Base-by-base conservation (phyloP, 2,329 filamentous ascomycete species). In the Monilinia vaccinii-corymbosi region DNA sequence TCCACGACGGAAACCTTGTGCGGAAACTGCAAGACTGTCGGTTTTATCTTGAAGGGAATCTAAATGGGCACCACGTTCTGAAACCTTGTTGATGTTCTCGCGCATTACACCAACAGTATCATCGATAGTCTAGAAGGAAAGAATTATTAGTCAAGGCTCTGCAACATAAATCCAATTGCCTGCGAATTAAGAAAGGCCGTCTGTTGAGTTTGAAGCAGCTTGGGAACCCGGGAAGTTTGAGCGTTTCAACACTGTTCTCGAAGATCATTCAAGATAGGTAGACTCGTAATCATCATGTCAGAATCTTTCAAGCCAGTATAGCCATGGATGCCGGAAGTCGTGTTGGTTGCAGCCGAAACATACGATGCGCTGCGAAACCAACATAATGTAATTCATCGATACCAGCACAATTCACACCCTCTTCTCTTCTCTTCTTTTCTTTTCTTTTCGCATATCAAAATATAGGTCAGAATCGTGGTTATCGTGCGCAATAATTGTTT, bases 71-170 rank as follows among this genome's bases (percentile, higher is more conserved):
- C 94, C 94, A 81, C 94, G 91, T 76, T 97, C 87, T 47, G 89
- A 91, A 64, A 96, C 90, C 77, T 94, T 95, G 80, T 92, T 91
- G 81, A 99, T 95, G 79, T 99, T 99, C 75, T 96, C 87, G 71
- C 89, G 86, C 93, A 99, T 97, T 67, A 94, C 89, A 72, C 87
- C 87, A 70, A 97, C 91, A 56, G 93, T 96, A 72, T 92, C 89
- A 75, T 97, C 88, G 76, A 99, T 96, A 95, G 97, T 89, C 94
- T 99, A 74, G 32, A 53, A 38, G 31, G 8, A 16, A 32, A 52
- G 11, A 60, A 45, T 31, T 46, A 61, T 70, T 62, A 70, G 69
- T 58, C 61, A 52, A 56, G 48, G 53, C 46, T 28, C 44, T 28
- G 48, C 40, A 58, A n/a, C 53, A 40, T 25, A 56, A 57, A 25